Conservation (phyloP, 192 early-diverging fungal genomes). For the Umbelopsis sp. region DNA sequence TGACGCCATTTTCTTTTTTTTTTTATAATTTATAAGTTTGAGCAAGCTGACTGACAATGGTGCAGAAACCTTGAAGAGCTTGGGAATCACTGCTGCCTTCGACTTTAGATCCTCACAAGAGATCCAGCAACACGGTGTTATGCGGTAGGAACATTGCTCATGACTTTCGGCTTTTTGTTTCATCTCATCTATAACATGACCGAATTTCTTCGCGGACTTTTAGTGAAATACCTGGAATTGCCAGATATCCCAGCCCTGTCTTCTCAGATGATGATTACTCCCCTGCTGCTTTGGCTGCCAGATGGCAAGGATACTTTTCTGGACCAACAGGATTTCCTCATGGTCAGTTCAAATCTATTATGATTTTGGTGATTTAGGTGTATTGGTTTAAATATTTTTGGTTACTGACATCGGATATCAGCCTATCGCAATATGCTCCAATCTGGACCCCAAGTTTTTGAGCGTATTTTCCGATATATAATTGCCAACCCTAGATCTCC, state of each 20-base stretch:
- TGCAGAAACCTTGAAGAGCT: constrained; percentile 41
- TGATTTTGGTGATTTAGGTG: not conserved
- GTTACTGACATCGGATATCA: not conserved
- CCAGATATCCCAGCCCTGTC: constrained; percentile 47
- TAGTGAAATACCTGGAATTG: constrained; percentile 42
- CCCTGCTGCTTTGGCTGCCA: constrained; percentile 51
- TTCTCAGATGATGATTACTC: constrained; percentile 58
- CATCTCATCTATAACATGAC: not conserved
- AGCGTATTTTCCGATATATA: constrained; percentile 49
- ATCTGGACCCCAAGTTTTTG: constrained; percentile 42
- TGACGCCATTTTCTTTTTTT: not conserved
- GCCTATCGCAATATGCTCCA: constrained; percentile 51
- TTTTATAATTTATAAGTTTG: no score
- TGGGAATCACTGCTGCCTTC: constrained; percentile 53
- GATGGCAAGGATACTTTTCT: constrained; percentile 58
- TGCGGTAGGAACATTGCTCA: constrained; percentile 30
- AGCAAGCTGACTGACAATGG: constrained; percentile 47
- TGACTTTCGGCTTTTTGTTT: not conserved
- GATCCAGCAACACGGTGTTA: constrained; percentile 43
- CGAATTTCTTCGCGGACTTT: no score
- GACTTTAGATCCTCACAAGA: constrained; percentile 59
- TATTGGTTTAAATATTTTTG: not conserved
- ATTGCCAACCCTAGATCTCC: constrained; percentile 42
- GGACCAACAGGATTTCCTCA: constrained; percentile 53
- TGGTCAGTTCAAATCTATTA: constrained; percentile 12